These are phyloP conservation scores for Colletotrichum paranaense DNA, from an alignment of 2,329 filamentous ascomycete genomes.

Conservation along the genomic window DNA sequence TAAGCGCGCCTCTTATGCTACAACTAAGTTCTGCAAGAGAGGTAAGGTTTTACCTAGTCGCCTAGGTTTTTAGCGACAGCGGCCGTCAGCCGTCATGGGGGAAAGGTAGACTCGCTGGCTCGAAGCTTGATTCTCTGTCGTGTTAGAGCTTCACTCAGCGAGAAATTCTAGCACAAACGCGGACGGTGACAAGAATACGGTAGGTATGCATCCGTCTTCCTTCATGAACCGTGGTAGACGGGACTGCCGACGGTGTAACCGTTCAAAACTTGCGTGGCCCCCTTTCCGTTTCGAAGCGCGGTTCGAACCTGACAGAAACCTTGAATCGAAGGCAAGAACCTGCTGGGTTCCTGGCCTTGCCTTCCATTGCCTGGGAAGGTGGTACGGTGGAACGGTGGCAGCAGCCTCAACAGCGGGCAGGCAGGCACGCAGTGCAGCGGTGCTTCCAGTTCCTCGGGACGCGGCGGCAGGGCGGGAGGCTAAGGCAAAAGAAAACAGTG, in stretches of 20 bases:
- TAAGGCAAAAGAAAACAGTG: slow-evolving; percentile 1
- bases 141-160: not conserved
- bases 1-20: not conserved
- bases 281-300: slow-evolving; percentile 10
- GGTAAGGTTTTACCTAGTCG: too few relatives aligned
- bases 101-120: too few relatives aligned
- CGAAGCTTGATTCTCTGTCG: not conserved
- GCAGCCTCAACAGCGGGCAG: not conserved
- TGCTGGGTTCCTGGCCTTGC: not conserved
- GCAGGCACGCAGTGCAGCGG: too few relatives aligned
- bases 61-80: not conserved
- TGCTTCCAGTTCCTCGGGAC: slow-evolving; percentile 33
- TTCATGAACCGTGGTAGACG: too few relatives aligned
- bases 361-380: not conserved
- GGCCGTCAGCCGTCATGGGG: not conserved
- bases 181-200: too few relatives aligned
- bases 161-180: not conserved
- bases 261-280: not conserved
- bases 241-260: not conserved
- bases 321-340: not conserved
- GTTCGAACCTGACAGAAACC: not conserved
- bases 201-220: too few relatives aligned
- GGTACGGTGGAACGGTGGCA: not conserved
- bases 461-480: slow-evolving; percentile 27
- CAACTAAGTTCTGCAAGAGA: not conserved